Percentiles rank a stretch among this genome's conserved stretches.
Evolutionary conservation across 225 moss, liverwort and hornwort genomes (phyloP).

Genomic region (Anthoceros angustus): DNA sequence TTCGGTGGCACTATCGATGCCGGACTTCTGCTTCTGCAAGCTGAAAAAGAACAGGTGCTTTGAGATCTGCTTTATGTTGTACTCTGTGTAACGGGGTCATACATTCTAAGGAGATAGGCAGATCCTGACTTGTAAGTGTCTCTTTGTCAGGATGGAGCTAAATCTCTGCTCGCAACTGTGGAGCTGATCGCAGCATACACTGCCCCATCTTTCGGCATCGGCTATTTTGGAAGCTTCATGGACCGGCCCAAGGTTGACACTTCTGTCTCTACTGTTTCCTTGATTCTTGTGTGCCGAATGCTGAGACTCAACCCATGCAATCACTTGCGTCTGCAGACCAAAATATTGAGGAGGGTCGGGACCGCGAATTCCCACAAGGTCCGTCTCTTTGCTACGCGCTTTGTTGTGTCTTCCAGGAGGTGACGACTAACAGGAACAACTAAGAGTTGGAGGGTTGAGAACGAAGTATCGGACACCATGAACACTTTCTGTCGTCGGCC

Average conservation of each 20-base stretch:
- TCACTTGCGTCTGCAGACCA: constrained; percentile 38
- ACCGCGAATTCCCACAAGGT: constrained; percentile 23
- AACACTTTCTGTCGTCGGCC: no score
- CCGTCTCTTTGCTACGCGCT: constrained; percentile 49
- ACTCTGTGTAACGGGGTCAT: not conserved
- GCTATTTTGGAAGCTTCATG: constrained; percentile 75
- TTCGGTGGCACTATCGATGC: constrained; percentile 55
- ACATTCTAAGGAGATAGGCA: not conserved
- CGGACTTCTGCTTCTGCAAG: constrained; percentile 70
- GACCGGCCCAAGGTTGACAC: constrained; percentile 59
- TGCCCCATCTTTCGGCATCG: constrained; percentile 76
- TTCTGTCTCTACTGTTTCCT: not conserved
- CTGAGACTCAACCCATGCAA: not conserved
- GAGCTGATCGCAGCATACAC: constrained; percentile 89
- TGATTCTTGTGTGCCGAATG: not conserved
- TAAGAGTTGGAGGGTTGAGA: no score
- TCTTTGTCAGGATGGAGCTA: not conserved
- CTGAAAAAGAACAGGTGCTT: constrained; percentile 16
- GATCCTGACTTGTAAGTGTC: not conserved
- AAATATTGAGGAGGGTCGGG: constrained; percentile 34
- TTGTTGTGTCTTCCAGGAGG: not conserved
- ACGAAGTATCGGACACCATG: no score
- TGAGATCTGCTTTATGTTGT: constrained; percentile 8
- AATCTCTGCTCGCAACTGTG: constrained; percentile 33
- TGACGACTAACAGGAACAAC: no score